Evolutionary conservation across 305 asterid species (phyloP), one percentile per base, ranked within the genome.

Genomic region (Fraxinus platypoda): DNA sequence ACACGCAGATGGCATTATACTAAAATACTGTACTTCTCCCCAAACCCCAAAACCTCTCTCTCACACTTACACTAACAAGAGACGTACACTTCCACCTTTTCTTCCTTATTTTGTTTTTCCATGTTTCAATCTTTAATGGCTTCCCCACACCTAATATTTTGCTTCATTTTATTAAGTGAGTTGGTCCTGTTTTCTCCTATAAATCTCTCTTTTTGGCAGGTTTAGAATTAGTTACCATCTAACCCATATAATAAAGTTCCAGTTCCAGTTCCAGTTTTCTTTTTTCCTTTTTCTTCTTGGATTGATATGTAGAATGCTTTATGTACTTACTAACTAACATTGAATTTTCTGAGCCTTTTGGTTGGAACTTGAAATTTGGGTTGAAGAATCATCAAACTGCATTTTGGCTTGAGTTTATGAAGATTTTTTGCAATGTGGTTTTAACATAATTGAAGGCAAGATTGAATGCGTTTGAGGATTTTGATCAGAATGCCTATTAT

Each of bases 161-260:
- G 84, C 88, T 86, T 85, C 89, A 72, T 85, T 82, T 90, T 81
- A 86, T 82, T 85, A 83, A 85, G 88, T 90, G 90, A 93, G 91
- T 86, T 88, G 93, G 83, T 92, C 90, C 13, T 26, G 80, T 83
- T 84, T 85, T 78, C 77, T 78, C 70, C 59, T 80, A 66, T 88
- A 88, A 82, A 81, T 66, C 85, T 83, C 89, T 86, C 90, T 87
- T 85, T 91, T 87, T 91, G 92, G 94, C 86, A 88, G 91, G 93
- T 86, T 84, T 86, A 78, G 85, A 82, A 89, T 87, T 85, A 19
- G 87, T 87, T 84, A 82, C 87, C 82, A 82, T 78, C 68, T 83
- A 83, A 81, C 84, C 86, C 72, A 71, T 71, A 62, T 82, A 54
- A 68, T 85, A 85, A 85, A 83, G 78, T 82, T 43, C 37, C 30